A percentile compares a stretch with the other conserved stretches of the same genome.
phyloP scores from a whole-genome alignment of 1,284 basidiomycete species.

The Leccinum pseudoinsigne region DNA sequence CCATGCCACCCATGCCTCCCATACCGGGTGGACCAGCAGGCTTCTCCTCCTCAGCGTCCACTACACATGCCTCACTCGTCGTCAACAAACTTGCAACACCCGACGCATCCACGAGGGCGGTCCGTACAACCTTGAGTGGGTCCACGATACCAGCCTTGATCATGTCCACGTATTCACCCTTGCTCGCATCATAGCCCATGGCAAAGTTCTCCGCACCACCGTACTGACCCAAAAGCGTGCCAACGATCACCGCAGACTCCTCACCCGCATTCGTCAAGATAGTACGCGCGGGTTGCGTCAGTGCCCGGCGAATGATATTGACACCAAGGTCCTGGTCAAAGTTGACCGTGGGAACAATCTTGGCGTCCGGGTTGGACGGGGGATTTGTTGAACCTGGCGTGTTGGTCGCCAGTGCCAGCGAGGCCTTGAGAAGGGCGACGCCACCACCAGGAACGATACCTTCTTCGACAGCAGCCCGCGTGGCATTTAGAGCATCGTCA shows the following conservation, averaged over 20 bases:
- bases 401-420: conserved; percentile 69
- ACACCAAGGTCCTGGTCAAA: conserved; percentile 99
- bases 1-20: conserved; percentile 70
- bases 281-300: conserved; percentile 83
- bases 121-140: conserved; percentile 91
- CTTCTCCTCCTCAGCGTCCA: conserved; percentile 87
- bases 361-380: conserved; percentile 53
- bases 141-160: conserved; percentile 93
- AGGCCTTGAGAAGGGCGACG: conserved; percentile 90
- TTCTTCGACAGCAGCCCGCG: conserved; percentile 97
- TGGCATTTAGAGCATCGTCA: conserved; percentile 97
- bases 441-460: conserved; percentile 97
- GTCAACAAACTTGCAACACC: conserved; percentile 91
- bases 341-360: conserved; percentile 80
- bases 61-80: conserved; percentile 91
- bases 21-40: conserved; percentile 53
- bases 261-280: conserved; percentile 97
- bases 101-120: conserved; percentile 86
- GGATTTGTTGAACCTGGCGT: conserved; percentile 45
- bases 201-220: conserved; percentile 69
- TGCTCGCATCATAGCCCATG: conserved; percentile 91
- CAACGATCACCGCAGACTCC: conserved; percentile 93
- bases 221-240: conserved; percentile 75
- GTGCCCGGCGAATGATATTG: conserved; percentile 87
- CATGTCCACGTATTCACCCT: conserved; percentile 95